Conservation (phyloP, 306 rosid genomes). For the Vigna unguiculata region DNA sequence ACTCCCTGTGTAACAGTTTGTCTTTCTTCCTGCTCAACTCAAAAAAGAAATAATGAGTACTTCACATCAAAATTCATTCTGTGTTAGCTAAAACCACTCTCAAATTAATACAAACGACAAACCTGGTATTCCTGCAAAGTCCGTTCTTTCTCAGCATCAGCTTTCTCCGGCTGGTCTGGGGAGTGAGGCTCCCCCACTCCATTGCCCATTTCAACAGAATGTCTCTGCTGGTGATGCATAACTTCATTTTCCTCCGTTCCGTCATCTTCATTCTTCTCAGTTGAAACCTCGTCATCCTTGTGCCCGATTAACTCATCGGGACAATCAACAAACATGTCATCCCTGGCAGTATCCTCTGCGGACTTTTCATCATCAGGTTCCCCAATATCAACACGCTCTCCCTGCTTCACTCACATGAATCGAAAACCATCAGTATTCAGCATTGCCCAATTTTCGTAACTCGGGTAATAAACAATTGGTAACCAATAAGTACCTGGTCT, state of each 20-base stretch:
- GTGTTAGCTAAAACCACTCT: not conserved
- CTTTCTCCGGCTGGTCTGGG: conserved; percentile 44
- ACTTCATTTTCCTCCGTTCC: conserved; percentile 47
- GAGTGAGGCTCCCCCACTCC: conserved; percentile 44
- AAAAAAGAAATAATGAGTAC: conserved; percentile 10
- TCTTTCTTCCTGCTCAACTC: conserved; percentile 66
- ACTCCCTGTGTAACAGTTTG: conserved; percentile 58
- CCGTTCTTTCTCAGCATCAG: conserved; percentile 58
- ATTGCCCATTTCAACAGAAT: conserved; percentile 44
- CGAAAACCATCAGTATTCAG: not conserved
- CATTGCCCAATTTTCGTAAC: conserved; percentile 25
- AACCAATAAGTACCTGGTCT: conserved; percentile 49
- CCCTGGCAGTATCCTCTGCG: conserved; percentile 68
- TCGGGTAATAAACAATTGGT: not conserved
- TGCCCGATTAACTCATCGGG: conserved; percentile 70
- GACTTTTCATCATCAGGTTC: conserved; percentile 55
- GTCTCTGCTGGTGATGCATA: conserved; percentile 28
- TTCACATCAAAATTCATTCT: not conserved
- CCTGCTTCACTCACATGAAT: conserved; percentile 42
- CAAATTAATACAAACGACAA: conserved; percentile 10
- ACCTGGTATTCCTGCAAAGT: conserved; percentile 56
- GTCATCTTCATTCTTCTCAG: conserved; percentile 46
- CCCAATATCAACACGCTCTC: conserved; percentile 37
- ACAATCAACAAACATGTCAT: conserved; percentile 91
- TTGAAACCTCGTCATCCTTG: conserved; percentile 58